A percentile compares a stretch with the other conserved stretches of the same genome.
phyloP scores from a whole-genome alignment of 2,329 filamentous ascomycete species.

The Hirsutella thompsonii region DNA sequence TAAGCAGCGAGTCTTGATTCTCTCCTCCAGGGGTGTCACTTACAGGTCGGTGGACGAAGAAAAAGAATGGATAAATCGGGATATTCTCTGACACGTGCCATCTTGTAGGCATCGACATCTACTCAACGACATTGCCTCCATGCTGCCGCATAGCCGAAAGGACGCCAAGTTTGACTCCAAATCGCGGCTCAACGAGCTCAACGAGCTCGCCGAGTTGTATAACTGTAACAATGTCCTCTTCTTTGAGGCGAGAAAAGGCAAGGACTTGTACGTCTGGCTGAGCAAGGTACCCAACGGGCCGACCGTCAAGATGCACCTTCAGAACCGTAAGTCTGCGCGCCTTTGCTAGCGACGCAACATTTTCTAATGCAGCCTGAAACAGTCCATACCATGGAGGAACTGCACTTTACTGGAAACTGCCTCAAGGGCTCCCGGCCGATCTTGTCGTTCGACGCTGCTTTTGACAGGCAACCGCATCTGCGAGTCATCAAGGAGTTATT shows the following conservation, averaged over 20 bases:
- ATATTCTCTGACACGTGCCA: conserved; percentile 2
- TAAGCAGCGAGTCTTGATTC: conserved; percentile 70
- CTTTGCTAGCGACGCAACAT: not conserved
- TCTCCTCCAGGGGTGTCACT: conserved; percentile 87
- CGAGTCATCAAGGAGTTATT: conserved; percentile 81
- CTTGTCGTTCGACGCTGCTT: conserved; percentile 80
- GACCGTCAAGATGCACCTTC: conserved; percentile 57
- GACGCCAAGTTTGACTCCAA: conserved; percentile 97
- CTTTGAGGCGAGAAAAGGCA: conserved; percentile 87
- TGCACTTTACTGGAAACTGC: conserved; percentile 95
- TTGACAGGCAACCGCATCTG: conserved; percentile 71
- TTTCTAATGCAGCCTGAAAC: conserved; percentile 10
- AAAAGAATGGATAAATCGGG: no score
- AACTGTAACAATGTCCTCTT: conserved; percentile 93
- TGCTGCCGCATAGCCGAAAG: conserved; percentile 86
- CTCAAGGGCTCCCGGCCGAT: conserved; percentile 85
- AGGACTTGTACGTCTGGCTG: conserved; percentile 92
- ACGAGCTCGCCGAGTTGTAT: conserved; percentile 64
- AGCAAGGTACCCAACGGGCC: conserved; percentile 69
- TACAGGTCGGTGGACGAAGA: conserved; percentile 45
- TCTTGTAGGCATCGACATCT: conserved; percentile 72
- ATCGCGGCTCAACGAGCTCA: conserved; percentile 71
- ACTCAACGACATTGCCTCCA: conserved; percentile 72
- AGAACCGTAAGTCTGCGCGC: conserved; percentile 45
- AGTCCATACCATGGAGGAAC: conserved; percentile 93